Conservation (phyloP, 257 asterid species). For the Cruciata laevipes region DNA sequence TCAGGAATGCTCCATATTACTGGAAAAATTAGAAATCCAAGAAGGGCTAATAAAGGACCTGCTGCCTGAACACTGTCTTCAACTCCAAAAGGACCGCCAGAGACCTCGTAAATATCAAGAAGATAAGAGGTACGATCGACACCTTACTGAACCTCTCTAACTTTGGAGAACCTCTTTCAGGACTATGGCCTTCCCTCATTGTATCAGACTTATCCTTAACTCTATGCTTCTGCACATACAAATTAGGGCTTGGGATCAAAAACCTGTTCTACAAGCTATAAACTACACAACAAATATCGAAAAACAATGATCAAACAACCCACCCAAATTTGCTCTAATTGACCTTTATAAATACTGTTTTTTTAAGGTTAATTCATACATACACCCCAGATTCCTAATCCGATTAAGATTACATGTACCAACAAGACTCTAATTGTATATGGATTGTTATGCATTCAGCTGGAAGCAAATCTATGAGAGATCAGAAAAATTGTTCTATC, state of each 20-base stretch:
- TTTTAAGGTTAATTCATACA: not conserved
- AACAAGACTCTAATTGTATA: not conserved
- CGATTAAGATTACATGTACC: not conserved
- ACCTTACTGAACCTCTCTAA: slow-evolving; percentile 17
- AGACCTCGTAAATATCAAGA: slow-evolving; percentile 34
- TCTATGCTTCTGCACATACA: slow-evolving; percentile 23
- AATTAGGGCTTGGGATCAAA: not conserved
- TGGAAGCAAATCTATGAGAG: not conserved
- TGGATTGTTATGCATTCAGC: not conserved
- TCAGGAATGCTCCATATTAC: slow-evolving; percentile 33
- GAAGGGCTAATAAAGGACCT: slow-evolving; percentile 31
- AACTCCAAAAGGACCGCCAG: slow-evolving; percentile 39
- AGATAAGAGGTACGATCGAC: slow-evolving; percentile 27
- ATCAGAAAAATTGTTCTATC: not conserved
- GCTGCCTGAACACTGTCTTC: slow-evolving; percentile 33
- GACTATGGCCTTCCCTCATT: slow-evolving; percentile 9
- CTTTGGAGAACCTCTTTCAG: slow-evolving; percentile 16
- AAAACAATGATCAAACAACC: not conserved
- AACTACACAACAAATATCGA: not conserved
- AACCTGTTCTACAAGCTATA: not conserved
- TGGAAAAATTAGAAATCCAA: slow-evolving; percentile 29
- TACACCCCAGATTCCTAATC: not conserved
- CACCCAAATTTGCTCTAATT: no score
- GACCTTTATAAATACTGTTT: no score
- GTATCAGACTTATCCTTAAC: slow-evolving; percentile 1